These are phyloP conservation scores for Barnettozyma botsteinii DNA, from an alignment of 805 yeast species.

Conservation along the genomic window DNA sequence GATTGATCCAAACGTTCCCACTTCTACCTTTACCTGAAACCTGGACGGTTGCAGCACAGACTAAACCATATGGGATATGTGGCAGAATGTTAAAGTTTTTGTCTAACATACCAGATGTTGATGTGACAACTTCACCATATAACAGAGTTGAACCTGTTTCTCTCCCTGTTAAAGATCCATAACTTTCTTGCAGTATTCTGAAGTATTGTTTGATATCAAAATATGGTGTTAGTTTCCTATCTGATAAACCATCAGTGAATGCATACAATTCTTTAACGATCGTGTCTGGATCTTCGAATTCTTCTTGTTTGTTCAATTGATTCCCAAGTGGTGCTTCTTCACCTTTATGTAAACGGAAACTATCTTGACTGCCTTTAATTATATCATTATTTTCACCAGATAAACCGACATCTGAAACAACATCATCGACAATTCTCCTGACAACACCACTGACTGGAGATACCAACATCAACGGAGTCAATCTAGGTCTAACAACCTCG, in stretches of 20 bases:
- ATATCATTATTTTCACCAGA: constrained; percentile 32
- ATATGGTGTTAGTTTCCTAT: constrained; percentile 55
- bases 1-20: constrained; percentile 92
- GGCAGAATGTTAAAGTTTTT: constrained; percentile 56
- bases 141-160: constrained; percentile 57
- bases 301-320: constrained; percentile 27
- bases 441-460: constrained; percentile 33
- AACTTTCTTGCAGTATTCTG: constrained; percentile 31
- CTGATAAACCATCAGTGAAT: constrained; percentile 42
- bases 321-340: constrained; percentile 22
- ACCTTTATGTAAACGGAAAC: constrained; percentile 43
- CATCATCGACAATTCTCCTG: constrained; percentile 26
- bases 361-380: constrained; percentile 50
- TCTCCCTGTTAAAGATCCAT: constrained; percentile 26
- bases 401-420: constrained; percentile 33
- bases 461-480: constrained; percentile 61
- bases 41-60: constrained; percentile 73
- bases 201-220: constrained; percentile 62
- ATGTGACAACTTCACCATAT: constrained; percentile 86
- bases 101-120: constrained; percentile 78
- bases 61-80: constrained; percentile 60
- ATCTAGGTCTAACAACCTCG: constrained; percentile 47
- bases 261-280: constrained; percentile 52
- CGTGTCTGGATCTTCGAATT: constrained; percentile 48
- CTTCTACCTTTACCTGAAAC: constrained; percentile 93